A percentile compares a stretch with the other conserved stretches of the same genome.
Evolutionary conservation across 129 eudicot species (phyloP).

Genomic region (Saussurea involucrata): DNA sequence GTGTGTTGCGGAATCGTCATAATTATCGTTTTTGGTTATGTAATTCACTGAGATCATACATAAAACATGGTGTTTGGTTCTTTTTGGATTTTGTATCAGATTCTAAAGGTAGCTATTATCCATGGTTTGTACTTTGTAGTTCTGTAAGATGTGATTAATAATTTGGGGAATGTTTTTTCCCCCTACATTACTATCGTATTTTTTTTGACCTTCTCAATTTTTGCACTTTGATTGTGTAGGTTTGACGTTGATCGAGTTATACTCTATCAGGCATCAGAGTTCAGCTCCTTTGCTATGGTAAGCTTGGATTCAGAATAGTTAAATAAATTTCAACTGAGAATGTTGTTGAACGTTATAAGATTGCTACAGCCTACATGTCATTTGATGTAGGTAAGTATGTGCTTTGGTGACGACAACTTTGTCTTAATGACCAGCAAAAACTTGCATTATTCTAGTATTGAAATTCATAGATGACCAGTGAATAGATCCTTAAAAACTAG

Average conservation of each 20-base stretch:
- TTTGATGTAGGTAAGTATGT: not conserved
- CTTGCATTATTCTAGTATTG: not conserved
- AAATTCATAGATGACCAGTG: not conserved
- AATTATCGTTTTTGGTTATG: not conserved
- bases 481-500: not conserved
- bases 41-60: not conserved
- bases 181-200: too few species aligned
- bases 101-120: not conserved
- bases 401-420: not conserved
- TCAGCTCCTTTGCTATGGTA: constrained; percentile 84
- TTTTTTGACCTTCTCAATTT: not conserved
- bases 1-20: not conserved
- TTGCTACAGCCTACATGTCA: not conserved
- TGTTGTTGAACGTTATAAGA: not conserved
- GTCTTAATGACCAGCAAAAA: not conserved
- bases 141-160: not conserved
- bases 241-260: constrained; percentile 47
- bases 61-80: not conserved
- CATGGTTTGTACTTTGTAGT: not conserved
- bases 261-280: constrained; percentile 46
- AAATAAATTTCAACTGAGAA: not conserved
- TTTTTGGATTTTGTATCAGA: not conserved
- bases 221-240: constrained; percentile 30
- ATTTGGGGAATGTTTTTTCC: not conserved
- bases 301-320: not conserved